Conservation (phyloP, 2,329 filamentous ascomycete genomes). For the Aureobasidium sp. region DNA sequence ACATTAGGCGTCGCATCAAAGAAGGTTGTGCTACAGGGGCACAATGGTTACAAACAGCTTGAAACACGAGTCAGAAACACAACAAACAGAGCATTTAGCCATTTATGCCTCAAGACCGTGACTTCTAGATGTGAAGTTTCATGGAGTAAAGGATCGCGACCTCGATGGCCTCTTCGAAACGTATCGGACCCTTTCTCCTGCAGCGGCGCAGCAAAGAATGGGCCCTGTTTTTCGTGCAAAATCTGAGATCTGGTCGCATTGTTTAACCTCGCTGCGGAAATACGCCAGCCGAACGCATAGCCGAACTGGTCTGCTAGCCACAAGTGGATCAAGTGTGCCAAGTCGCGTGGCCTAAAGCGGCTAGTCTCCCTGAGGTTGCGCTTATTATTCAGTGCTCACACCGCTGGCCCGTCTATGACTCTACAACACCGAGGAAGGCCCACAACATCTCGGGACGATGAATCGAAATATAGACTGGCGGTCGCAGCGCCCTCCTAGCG, state of each 20-base stretch:
- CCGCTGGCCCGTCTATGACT: slow-evolving; percentile 15
- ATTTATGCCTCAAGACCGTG: neutral
- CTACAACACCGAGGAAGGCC: slow-evolving; percentile 11
- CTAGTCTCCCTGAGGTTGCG: neutral
- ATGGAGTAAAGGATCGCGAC: slow-evolving; percentile 5
- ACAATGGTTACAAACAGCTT: slow-evolving; percentile 3
- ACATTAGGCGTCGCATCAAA: slow-evolving; percentile 6
- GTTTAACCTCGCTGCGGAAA: slow-evolving; percentile 1
- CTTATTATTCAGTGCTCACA: slow-evolving; percentile 4
- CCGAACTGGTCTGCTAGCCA: slow-evolving; percentile 11
- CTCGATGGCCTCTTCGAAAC: neutral
- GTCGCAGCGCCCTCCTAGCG: slow-evolving; percentile 10
- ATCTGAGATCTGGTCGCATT: neutral
- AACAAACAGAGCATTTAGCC: neutral
- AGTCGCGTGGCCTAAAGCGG: neutral
- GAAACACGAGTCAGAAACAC: slow-evolving; percentile 16
- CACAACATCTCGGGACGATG: slow-evolving; percentile 11
- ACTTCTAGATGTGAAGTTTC: neutral
- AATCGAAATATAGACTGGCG: slow-evolving; percentile 1
- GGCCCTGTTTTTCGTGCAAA: neutral
- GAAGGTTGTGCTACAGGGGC: neutral
- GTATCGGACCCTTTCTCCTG: neutral
- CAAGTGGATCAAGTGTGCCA: neutral
- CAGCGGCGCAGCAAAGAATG: neutral
- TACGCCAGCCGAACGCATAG: slow-evolving; percentile 6